Evolutionary conservation across 805 yeast species (phyloP), one percentile per base, ranked within the genome.

Genomic region (Kuraishia borneana): DNA sequence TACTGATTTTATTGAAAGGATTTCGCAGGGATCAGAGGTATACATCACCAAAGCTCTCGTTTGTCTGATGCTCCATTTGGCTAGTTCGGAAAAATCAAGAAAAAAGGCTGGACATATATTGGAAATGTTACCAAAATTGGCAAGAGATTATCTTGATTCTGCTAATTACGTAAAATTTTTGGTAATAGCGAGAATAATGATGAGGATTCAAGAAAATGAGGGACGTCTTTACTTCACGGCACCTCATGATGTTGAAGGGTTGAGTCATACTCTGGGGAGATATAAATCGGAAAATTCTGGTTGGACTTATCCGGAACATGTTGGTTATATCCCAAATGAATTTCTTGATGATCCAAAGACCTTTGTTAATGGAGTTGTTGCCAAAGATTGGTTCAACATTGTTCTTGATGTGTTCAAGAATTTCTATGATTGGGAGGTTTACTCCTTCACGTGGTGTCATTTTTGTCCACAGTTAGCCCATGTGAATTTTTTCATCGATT

Each of bases 401-500:
- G 70, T 76, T 5, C 49, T 68, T 8, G 54, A 58, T 5, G 60
- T 76, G 1, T 46, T 82, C 42, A 67, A 68, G 9, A 58, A 61
- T 3, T 75, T 75, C 26, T 60, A 70, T 13, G 68, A 70, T 39
- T 83, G 89, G 92, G 89, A 80, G 40, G 49, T 73, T 1, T 83
- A 76, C 50, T 73, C 87, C 0, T 79, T 63, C 45, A 52, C 75
- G 1, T 60, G 78, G 62, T 72, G 81, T 0, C 84, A 80, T 50
- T 62, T 82, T 35, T 76, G 85, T 44, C 71, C 83, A 0, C 94
- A 83, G 45, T 46, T 83, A 21, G 61, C 82, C 8, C 77, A 75
- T 43, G 49, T 74, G 41, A 54, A 53, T 10, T 54, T 83, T 6
- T 79, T 79, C 42, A 20, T 27, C 5, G 53, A 59, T 3, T 57